Evolutionary conservation across 805 yeast species (phyloP), one percentile per base, ranked within the genome.

Genomic region (Candida bentonensis): DNA sequence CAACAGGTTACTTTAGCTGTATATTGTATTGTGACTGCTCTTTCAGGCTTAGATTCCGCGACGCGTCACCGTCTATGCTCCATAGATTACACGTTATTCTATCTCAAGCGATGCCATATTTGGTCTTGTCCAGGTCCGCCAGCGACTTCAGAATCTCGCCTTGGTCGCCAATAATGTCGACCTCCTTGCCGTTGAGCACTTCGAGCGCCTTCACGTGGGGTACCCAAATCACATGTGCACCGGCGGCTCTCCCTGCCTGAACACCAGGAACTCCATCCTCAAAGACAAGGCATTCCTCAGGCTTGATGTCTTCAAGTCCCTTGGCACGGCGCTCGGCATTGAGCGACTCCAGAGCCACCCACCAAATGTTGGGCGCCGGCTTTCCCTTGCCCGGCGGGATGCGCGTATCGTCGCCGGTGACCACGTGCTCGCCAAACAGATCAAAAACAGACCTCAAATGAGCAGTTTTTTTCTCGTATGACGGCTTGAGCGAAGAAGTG

Each of bases 191-290:
- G 15, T 63, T 57, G 50, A 83, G 61, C 4, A 74, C 72, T 17
- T 68, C 65, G 26, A 73, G 55, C 0, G 94, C 94, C 46, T 82
- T 75, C 22, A 71, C 70, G 61, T 89, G 89, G 7, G 98, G 97
- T 13, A 88, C 82, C 98, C 97, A 92, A 41, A 89, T 72, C n/a
- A 89, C 95, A 44, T 70, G 71, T 13, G 85, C 82, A 9, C 87
- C 88, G 27, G 95, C 86, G 15, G 82, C 78, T 45, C 72, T 73
- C 13, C 95, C 98, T 2, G 95, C 80, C 15, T 67, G 57, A 21
- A 89, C 89, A 2, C 99, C 99, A 0, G 95, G 88, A 39, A 87
- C 68, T 2, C 96, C 97, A 63, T 92, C 99, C 66, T 92, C 98
- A 61, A 92, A 92, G 1, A 92, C 82, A 25, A 92, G 61, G 54